phyloP scores from a whole-genome alignment of 2,329 filamentous ascomycete genomes.

The Diaporthe destruens region DNA sequence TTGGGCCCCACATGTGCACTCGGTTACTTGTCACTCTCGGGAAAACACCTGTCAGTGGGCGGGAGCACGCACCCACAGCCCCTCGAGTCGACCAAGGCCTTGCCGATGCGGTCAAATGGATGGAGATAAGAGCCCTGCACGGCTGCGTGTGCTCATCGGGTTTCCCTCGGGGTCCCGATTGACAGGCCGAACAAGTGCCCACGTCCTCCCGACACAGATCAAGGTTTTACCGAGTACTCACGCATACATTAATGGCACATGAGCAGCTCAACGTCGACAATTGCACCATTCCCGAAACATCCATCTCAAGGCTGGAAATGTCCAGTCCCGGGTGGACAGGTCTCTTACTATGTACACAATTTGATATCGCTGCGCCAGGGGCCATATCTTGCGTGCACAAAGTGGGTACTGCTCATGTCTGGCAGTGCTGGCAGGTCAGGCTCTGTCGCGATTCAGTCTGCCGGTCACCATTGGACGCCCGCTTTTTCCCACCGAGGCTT shows the following conservation, averaged over 20 bases:
- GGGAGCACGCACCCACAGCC: constrained; percentile 27
- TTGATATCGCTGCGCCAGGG: not conserved
- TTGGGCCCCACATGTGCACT: no score
- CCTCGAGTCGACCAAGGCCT: not conserved
- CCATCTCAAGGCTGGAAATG: not conserved
- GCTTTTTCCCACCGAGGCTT: not conserved
- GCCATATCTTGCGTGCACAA: not conserved
- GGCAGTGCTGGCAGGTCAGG: constrained; percentile 2
- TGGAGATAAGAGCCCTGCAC: constrained; percentile 17
- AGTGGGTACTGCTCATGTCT: constrained; percentile 20
- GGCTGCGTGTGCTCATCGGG: not conserved
- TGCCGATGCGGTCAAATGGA: constrained; percentile 7
- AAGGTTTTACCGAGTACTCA: no score
- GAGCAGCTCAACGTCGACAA: not conserved
- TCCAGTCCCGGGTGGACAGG: not conserved
- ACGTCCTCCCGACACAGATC: not conserved
- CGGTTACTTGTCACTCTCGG: constrained; percentile 10
- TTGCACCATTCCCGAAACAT: not conserved
- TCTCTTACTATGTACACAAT: not conserved
- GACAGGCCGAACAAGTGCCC: not conserved
- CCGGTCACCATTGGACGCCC: constrained; percentile 14
- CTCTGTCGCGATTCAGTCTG: constrained; percentile 28
- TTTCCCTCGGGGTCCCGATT: not conserved
- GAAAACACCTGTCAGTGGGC: constrained; percentile 20
- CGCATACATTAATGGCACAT: not conserved